Evolutionary conservation across 78 protist species (phyloP), one percentile per base, ranked within the genome.

Genomic region (Speleostelium caveatum): DNA sequence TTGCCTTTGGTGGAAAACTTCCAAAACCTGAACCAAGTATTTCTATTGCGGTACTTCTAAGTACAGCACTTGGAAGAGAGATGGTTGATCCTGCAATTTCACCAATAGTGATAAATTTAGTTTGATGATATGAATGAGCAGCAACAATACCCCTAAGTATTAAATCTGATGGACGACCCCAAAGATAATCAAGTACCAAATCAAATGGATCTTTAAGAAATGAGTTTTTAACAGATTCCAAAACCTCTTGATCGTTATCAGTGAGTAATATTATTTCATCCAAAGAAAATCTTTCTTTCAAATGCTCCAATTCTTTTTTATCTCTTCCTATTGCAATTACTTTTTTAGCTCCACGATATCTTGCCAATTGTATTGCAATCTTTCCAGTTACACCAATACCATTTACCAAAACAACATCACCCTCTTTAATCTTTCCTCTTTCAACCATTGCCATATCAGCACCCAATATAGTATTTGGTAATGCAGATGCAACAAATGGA

Each of bases 301-400:
- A 10, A 16, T 77, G 51, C 12, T 77, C 41, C 3, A 77, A n/a
- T 17, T 55, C n/a, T 1, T 41, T 30, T 53, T 65, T 32, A 22
- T 77, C 61, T 49, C 87, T 69, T 33, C 87, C 87, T 1, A 71
- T 55, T 1, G 87, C 87, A 24, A 66, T 55, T 2, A 78, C 75
- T 12, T 51, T 24, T 24, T 32, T 33, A 0, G 87, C 87, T 53
- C 87, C 87, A 22, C 28, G 72, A n/a, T 66, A 49, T 17, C 32
- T 45, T 36, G 87, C 87, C 14, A 78, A 24, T 66, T 78, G 87
- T 28, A 78, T 65, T 5, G 87, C 87, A 3, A 53, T 42, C 26
- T 66, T 65, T 17, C 87, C 87, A 12, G 87, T 78, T 55, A 78
- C 71, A 36, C 87, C 87, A n/a, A 75, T 78, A 66, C 87, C 87